Evolutionary conservation across 192 early-diverging fungal species (phyloP).

Genomic region (Backusella morwellensis): DNA sequence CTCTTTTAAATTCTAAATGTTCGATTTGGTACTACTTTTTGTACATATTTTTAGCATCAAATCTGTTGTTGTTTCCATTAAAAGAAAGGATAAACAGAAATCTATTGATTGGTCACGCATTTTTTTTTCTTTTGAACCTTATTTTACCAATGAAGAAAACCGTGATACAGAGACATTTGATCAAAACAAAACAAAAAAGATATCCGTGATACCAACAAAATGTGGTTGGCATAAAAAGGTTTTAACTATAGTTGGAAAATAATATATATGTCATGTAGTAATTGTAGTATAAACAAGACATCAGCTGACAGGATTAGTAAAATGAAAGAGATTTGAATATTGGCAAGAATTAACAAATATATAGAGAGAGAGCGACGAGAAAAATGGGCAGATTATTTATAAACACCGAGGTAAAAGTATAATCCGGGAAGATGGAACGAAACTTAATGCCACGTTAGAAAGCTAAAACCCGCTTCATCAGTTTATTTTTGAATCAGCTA

Average conservation of each 20-base stretch:
- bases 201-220: neutral
- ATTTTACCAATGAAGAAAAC: neutral
- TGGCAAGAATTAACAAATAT: neutral
- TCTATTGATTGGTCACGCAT: neutral
- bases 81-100: neutral
- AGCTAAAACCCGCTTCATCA: neutral
- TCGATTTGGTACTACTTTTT: neutral
- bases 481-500: neutral
- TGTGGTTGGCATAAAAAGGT: neutral
- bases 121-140: neutral
- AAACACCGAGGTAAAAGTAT: neutral
- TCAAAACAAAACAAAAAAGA: neutral
- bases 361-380: neutral
- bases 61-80: neutral
- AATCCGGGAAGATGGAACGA: neutral
- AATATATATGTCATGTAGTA: neutral
- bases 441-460: neutral
- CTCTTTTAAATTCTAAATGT: neutral
- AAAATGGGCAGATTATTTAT: neutral
- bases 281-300: neutral
- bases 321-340: neutral
- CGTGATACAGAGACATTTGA: neutral
- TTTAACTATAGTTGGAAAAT: neutral
- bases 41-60: neutral
- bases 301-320: neutral